A percentile compares a stretch with the other conserved stretches of the same genome.
phyloP scores from a whole-genome alignment of 257 asterid species.

The Solanum chiquidenum region DNA sequence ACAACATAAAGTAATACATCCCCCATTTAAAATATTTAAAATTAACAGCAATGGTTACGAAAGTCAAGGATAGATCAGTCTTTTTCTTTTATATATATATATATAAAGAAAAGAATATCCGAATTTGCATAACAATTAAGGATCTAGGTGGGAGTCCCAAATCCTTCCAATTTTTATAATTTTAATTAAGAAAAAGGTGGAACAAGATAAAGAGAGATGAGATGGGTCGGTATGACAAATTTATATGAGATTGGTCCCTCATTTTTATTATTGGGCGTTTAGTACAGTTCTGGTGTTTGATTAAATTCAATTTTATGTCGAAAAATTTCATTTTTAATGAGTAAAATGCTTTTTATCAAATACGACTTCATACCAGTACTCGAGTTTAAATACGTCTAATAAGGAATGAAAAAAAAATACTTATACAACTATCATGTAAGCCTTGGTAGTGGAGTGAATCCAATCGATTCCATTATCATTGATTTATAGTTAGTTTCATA shows the following conservation, averaged over 20 bases:
- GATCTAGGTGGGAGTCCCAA: not conserved
- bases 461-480: not conserved
- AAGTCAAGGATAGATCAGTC: not conserved
- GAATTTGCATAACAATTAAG: not conserved
- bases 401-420: not conserved
- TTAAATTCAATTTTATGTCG: not conserved
- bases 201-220: not conserved
- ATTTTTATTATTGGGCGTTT: not conserved
- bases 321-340: not conserved
- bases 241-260: too few species aligned
- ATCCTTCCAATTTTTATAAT: not conserved
- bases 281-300: accelerated
- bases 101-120: not conserved
- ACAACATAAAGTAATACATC: not conserved
- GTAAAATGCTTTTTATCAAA: not conserved
- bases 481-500: not conserved
- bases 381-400: not conserved
- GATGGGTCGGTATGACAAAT: not conserved
- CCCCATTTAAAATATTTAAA: not conserved
- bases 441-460: not conserved
- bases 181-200: not conserved
- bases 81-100: not conserved
- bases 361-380: accelerated
- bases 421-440: not conserved
- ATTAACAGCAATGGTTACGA: not conserved